Base-by-base conservation (phyloP, 768 basidiomycete species). In the Pleurotus tuber-regium region DNA sequence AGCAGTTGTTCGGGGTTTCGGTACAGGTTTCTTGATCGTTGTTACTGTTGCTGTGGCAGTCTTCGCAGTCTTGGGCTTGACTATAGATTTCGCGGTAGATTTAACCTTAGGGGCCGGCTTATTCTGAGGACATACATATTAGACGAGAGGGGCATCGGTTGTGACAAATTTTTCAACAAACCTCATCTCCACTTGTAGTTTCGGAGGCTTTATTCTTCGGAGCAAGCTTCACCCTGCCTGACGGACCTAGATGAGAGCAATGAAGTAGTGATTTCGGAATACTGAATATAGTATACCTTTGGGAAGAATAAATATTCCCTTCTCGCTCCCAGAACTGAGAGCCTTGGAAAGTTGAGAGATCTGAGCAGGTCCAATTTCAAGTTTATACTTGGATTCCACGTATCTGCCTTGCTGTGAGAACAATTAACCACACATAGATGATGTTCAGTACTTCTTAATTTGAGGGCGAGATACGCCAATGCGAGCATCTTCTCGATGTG, bases 391-490 rank as follows among this genome's bases (percentile, higher is more conserved):
- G 52, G 80, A 76, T 70, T 92, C 92, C 50, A 97, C 86, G 67
- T 71, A 97, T 75, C 92, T 94, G 23, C 19, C 9, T 3, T 8
- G 21, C 18, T 11, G 7, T 48, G 30, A 31, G 16, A 31, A 35
- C 51, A 8, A 24, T 44, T 24, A 39, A 49, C 46, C 56, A 55
- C 19, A 53, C 62, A 33, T 64, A 56, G 57, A 52, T 30, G 48
- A 47, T 50, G 52, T 38, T 43, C 43, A 60, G 53, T 75, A 95
- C 89, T 91, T 96, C 84, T 97, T 97, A 74, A 97, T 94, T 62
- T 86, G 81, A 50, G 86, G 89, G 42, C 95, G 86, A 59, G 92
- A 95, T 55, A 95, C 93, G 60, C 92, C 93, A 52, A 66, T 66
- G 52, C 92, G 87, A 52, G 87, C 80, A 57, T 92, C 90, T 26